Evolutionary conservation across 805 yeast genomes (phyloP).

Genomic region (Yamadazyma akitaensis): DNA sequence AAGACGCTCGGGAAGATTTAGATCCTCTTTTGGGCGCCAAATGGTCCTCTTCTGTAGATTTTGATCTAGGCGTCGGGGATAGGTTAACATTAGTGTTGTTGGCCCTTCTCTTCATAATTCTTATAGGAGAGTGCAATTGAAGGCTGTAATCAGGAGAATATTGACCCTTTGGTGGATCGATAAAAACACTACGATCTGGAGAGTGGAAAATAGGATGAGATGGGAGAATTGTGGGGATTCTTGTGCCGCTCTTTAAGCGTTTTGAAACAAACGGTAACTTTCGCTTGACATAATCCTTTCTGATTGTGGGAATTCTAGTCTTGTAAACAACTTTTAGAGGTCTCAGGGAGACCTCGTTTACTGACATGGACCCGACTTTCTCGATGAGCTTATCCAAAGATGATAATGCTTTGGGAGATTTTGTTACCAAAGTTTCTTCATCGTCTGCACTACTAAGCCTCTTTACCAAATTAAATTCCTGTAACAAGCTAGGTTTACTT

Average conservation of each 20-base stretch:
- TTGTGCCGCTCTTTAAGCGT: neutral
- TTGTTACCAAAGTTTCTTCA: constrained; percentile 15
- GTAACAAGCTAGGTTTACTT: constrained; percentile 7
- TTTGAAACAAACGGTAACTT: neutral
- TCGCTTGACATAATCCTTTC: neutral
- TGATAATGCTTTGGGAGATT: neutral
- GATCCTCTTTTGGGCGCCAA: neutral
- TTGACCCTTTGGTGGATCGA: neutral
- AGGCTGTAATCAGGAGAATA: constrained; percentile 4
- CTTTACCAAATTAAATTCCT: constrained; percentile 7
- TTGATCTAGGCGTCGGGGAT: constrained; percentile 13
- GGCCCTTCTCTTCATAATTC: constrained; percentile 1
- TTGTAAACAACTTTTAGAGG: neutral
- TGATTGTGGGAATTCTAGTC: constrained; percentile 3
- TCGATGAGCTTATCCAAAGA: neutral
- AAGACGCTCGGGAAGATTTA: constrained; percentile 4
- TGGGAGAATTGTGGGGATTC: constrained; percentile 29
- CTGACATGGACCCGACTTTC: neutral
- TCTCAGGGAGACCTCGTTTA: neutral
- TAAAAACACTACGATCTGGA: constrained; percentile 12
- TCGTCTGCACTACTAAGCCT: constrained; percentile 11
- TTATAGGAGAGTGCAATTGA: constrained; percentile 3
- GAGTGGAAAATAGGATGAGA: constrained; percentile 32
- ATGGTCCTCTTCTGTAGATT: neutral
- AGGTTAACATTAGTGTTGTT: neutral